phyloP scores from a whole-genome alignment of 202 grass and related monocot species.

The Panicum hallii region DNA sequence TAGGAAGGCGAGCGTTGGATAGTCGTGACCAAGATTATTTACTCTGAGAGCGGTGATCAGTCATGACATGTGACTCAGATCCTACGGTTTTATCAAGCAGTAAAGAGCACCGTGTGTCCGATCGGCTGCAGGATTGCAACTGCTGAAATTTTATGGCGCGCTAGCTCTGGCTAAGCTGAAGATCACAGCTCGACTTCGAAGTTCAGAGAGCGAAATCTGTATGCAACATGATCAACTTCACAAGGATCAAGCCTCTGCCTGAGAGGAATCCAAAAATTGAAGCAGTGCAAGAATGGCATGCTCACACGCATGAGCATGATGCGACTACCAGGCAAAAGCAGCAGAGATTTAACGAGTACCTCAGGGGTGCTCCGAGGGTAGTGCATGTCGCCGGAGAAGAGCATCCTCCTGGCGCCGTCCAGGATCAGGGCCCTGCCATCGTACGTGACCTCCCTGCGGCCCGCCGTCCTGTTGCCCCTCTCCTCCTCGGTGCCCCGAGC shows the following conservation, averaged over 20 bases:
- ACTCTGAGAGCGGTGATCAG: not conserved
- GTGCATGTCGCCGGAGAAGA: constrained; percentile 83
- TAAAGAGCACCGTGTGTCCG: not conserved
- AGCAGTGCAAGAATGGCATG: not conserved
- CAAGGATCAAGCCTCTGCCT: not conserved
- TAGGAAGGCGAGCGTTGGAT: not conserved
- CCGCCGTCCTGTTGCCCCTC: not conserved
- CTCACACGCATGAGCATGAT: not conserved
- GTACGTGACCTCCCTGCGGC: constrained; percentile 54
- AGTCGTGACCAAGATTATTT: not conserved
- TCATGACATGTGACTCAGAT: not conserved
- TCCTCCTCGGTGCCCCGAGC: not conserved
- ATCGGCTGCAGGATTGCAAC: not conserved
- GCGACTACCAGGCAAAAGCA: not conserved
- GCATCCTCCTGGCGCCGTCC: constrained; percentile 59
- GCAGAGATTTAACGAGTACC: constrained; percentile 30
- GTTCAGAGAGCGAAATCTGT: not conserved
- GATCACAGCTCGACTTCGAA: not conserved
- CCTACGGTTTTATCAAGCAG: constrained; percentile 1
- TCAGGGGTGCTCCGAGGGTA: constrained; percentile 73
- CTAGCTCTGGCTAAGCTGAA: not conserved
- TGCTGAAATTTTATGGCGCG: not conserved
- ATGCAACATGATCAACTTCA: not conserved
- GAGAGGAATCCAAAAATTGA: not conserved
- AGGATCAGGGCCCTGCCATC: constrained; percentile 72